Evolutionary conservation across 805 yeast genomes (phyloP).

Genomic region (Candida gorgasii): DNA sequence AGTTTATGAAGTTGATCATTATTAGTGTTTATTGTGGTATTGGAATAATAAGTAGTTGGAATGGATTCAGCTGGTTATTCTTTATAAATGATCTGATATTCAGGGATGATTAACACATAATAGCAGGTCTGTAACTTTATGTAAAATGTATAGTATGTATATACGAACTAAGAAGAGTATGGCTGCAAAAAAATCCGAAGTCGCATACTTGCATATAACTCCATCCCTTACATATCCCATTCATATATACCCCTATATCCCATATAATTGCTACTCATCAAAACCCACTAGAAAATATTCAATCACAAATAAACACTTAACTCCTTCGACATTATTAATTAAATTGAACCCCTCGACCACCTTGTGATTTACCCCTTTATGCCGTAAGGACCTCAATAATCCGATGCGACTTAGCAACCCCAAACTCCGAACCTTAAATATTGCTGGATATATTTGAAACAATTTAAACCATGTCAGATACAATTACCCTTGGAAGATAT

Average conservation of each 20-base stretch:
- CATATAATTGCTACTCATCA: no score
- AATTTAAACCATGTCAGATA: conserved; percentile 15
- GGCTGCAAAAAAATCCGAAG: neutral
- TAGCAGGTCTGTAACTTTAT: no score
- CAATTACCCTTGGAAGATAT: conserved; percentile 71
- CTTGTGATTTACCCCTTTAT: no score
- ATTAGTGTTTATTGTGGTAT: conserved; percentile 83
- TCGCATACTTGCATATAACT: neutral
- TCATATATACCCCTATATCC: no score
- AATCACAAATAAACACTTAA: no score
- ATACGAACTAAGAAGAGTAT: neutral
- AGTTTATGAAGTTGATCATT: conserved; percentile 77
- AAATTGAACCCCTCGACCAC: no score
- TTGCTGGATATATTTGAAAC: no score
- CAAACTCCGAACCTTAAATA: conserved; percentile 3
- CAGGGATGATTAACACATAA: conserved; percentile 7
- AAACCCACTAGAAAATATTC: no score
- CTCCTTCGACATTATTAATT: neutral
- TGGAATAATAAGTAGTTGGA: conserved; percentile 86
- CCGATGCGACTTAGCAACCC: conserved; percentile 2
- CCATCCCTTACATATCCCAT: no score
- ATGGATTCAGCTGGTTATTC: conserved; percentile 85
- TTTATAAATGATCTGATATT: conserved; percentile 71
- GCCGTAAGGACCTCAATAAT: neutral
- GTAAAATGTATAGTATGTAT: neutral